Evolutionary conservation across 768 basidiomycete genomes (phyloP).

Genomic region (Amanita rubescens): DNA sequence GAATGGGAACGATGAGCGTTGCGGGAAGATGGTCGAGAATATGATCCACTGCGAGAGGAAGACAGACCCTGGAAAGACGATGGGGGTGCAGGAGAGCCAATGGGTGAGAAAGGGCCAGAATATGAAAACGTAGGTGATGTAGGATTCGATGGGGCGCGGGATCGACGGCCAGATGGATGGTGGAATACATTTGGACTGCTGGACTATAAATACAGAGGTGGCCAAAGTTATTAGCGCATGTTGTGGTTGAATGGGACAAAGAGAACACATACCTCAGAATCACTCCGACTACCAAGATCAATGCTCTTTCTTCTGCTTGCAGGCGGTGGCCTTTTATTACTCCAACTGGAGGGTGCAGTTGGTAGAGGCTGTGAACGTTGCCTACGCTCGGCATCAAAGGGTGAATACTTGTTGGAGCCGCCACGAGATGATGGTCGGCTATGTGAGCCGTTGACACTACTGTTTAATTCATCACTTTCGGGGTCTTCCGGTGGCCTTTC

Average conservation of each 20-base stretch:
- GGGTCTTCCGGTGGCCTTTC: constrained; percentile 30
- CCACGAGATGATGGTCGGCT: constrained; percentile 46
- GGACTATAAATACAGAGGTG: constrained; percentile 19
- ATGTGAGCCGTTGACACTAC: constrained; percentile 26
- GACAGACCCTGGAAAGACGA: constrained; percentile 9
- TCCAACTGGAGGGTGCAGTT: constrained; percentile 70
- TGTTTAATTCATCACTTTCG: constrained; percentile 48
- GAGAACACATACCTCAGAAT: constrained; percentile 55
- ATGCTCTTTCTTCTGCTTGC: constrained; percentile 59
- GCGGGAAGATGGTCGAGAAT: constrained; percentile 63
- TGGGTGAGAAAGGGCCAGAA: constrained; percentile 18
- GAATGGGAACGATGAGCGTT: constrained; percentile 41
- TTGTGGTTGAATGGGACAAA: constrained; percentile 1
- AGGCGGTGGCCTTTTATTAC: constrained; percentile 53
- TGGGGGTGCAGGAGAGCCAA: constrained; percentile 33
- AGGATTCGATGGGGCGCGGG: constrained; percentile 70
- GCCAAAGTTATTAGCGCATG: neutral
- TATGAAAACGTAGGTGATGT: constrained; percentile 38
- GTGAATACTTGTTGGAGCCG: constrained; percentile 41
- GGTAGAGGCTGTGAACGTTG: constrained; percentile 64
- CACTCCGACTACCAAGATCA: constrained; percentile 67
- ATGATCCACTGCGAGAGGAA: constrained; percentile 2
- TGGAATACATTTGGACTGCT: constrained; percentile 37
- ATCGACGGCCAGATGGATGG: constrained; percentile 39
- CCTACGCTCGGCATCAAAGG: constrained; percentile 62